A percentile compares a stretch with the other conserved stretches of the same genome.
Evolutionary conservation across 2,329 filamentous ascomycete genomes (phyloP).

Genomic region (Talaromyces sp.): DNA sequence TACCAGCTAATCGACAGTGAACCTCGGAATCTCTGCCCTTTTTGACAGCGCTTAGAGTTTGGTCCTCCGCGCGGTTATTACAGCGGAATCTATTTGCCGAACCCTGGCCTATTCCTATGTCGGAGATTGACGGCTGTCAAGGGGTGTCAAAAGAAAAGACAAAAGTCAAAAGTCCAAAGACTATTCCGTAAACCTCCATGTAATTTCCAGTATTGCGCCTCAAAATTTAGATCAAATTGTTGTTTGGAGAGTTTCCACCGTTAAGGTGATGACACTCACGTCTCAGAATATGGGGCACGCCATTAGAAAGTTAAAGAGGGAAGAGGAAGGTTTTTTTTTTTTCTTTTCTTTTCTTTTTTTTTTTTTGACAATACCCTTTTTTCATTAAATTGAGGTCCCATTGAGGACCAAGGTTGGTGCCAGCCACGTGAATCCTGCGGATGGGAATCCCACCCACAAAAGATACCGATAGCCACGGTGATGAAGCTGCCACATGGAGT

Average conservation of each 20-base stretch:
- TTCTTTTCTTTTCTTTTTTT: no score
- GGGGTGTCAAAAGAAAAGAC: neutral
- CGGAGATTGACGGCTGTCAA: conserved; percentile 1
- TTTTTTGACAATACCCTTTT: neutral
- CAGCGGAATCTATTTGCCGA: conserved; percentile 2
- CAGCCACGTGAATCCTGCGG: conserved; percentile 19
- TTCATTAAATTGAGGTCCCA: neutral
- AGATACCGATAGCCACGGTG: neutral
- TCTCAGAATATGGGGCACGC: neutral
- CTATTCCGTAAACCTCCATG: no score
- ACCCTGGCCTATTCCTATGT: neutral
- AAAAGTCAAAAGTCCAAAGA: neutral
- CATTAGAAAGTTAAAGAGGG: neutral
- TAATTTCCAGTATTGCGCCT: no score
- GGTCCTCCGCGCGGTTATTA: conserved; percentile 15
- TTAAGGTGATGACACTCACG: no score
- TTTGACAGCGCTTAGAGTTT: conserved; percentile 23
- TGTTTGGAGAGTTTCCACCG: neutral
- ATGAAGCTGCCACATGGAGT: conserved; percentile 10
- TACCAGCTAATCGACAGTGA: neutral
- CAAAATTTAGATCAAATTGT: no score
- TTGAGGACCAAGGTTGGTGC: neutral
- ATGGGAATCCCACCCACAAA: conserved; percentile 4
- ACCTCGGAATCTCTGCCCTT: conserved; percentile 5
- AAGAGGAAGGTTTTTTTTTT: no score